phyloP scores from a whole-genome alignment of 2,329 filamentous ascomycete species.

The Corniculantispora saksenae region DNA sequence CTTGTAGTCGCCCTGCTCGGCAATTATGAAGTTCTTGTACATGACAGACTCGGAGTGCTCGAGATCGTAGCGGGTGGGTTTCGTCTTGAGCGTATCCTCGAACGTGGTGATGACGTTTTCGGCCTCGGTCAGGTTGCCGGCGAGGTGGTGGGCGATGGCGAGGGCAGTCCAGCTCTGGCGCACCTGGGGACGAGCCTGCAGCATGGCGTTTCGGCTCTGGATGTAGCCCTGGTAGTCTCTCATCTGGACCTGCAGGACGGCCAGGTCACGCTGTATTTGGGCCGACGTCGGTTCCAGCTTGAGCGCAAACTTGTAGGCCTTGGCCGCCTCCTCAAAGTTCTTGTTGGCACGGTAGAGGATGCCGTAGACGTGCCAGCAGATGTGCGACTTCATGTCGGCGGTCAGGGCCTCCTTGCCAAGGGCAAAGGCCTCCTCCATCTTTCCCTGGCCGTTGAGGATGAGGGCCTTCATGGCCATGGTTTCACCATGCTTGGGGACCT shows the following conservation, averaged over 20 bases:
- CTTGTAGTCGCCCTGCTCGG: slow-evolving; percentile 80
- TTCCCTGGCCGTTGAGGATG: slow-evolving; percentile 89
- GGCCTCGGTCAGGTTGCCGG: slow-evolving; percentile 81
- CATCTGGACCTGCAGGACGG: slow-evolving; percentile 93
- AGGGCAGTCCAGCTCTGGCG: slow-evolving; percentile 98
- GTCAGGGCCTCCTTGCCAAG: slow-evolving; percentile 90
- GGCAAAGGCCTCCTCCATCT: slow-evolving; percentile 90
- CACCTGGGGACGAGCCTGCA: slow-evolving; percentile 77
- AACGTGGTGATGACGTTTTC: slow-evolving; percentile 90
- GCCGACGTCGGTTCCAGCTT: slow-evolving; percentile 89
- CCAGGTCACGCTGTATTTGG: slow-evolving; percentile 92
- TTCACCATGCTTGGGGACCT: slow-evolving; percentile 94
- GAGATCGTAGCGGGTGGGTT: slow-evolving; percentile 75
- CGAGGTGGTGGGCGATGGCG: slow-evolving; percentile 87
- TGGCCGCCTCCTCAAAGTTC: slow-evolving; percentile 98
- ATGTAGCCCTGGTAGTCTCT: slow-evolving; percentile 93
- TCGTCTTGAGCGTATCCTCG: slow-evolving; percentile 86
- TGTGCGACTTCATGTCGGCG: slow-evolving; percentile 98
- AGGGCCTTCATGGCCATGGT: slow-evolving; percentile 99
- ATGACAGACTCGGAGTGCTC: slow-evolving; percentile 92
- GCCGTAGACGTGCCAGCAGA: slow-evolving; percentile 99
- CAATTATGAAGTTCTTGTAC: slow-evolving; percentile 95
- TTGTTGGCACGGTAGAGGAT: slow-evolving; percentile 89
- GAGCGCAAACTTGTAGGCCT: slow-evolving; percentile 96
- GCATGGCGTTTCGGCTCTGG: slow-evolving; percentile 83